These are phyloP conservation scores for Gossypium longicalyx DNA, from an alignment of 345 rosid species.

Conservation along the genomic window DNA sequence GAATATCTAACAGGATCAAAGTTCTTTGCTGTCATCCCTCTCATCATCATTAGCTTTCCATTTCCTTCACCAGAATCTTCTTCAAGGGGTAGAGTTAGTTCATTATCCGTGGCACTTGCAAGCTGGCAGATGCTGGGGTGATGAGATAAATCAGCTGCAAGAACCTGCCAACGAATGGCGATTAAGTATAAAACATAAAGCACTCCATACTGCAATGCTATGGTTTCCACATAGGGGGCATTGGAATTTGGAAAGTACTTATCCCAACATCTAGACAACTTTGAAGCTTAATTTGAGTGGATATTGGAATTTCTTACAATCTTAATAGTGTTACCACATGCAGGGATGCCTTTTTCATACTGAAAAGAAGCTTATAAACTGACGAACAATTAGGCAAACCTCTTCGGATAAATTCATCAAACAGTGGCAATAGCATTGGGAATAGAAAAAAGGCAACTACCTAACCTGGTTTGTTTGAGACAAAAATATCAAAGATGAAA, in stretches of 20 bases:
- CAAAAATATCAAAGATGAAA: conserved; percentile 55
- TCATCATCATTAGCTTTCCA: conserved; percentile 78
- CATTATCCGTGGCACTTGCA: conserved; percentile 46
- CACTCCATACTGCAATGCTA: neutral
- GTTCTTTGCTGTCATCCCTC: conserved; percentile 82
- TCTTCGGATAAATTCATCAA: neutral
- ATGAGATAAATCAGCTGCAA: conserved; percentile 47
- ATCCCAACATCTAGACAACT: neutral
- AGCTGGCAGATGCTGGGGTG: conserved; percentile 49
- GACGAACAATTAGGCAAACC: neutral
- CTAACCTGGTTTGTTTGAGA: conserved; percentile 64
- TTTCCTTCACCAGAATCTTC: conserved; percentile 39
- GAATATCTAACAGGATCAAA: conserved; percentile 85
- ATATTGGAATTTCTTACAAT: neutral
- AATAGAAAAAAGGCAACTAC: conserved; percentile 13
- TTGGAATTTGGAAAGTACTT: neutral
- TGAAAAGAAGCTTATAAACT: neutral
- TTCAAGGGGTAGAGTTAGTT: conserved; percentile 53
- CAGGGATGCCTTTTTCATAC: neutral
- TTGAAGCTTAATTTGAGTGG: neutral
- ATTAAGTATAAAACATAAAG: conserved; percentile 6
- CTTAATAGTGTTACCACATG: neutral
- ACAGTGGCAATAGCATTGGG: neutral
- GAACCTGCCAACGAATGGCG: conserved; percentile 38
- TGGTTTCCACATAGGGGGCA: neutral